Evolutionary conservation across 306 rosid genomes (phyloP).

Genomic region (Citrullus amarus): DNA sequence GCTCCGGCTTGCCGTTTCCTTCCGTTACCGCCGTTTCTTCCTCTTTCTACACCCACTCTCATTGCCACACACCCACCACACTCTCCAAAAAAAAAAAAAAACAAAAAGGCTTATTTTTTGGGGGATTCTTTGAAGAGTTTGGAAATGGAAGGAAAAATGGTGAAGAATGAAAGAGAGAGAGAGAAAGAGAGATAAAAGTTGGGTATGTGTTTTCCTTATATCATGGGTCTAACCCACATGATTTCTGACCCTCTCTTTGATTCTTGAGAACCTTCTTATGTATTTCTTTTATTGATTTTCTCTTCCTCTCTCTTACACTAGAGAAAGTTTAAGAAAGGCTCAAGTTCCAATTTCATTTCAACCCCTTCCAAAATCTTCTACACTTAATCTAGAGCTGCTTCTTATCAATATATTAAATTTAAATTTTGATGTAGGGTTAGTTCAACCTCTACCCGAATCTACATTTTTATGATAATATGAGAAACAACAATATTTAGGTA

Average conservation of each 20-base stretch:
- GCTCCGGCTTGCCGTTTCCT: neutral
- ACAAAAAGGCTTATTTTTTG: too few relatives aligned
- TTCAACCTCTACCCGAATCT: too few relatives aligned
- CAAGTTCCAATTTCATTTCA: neutral
- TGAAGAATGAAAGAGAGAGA: neutral
- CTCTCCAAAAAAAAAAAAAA: neutral
- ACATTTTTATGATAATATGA: too few relatives aligned
- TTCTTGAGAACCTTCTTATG: constrained; percentile 10
- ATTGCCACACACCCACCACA: neutral
- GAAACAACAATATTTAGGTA: too few relatives aligned
- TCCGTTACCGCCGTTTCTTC: neutral
- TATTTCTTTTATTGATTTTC: neutral
- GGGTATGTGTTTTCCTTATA: neutral
- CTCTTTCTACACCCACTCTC: constrained; percentile 9
- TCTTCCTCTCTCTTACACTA: neutral
- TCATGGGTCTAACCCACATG: constrained; percentile 15
- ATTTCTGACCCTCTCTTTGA: constrained; percentile 6
- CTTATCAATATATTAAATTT: too few relatives aligned
- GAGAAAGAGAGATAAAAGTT: constrained; percentile 2
- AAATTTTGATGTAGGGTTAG: too few relatives aligned
- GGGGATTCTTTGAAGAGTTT: neutral
- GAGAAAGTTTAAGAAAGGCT: neutral
- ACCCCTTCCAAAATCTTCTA: neutral
- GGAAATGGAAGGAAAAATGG: neutral
- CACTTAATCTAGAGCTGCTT: too few relatives aligned